Base-by-base conservation (phyloP, 257 asterid species). In the Petunia secreta region DNA sequence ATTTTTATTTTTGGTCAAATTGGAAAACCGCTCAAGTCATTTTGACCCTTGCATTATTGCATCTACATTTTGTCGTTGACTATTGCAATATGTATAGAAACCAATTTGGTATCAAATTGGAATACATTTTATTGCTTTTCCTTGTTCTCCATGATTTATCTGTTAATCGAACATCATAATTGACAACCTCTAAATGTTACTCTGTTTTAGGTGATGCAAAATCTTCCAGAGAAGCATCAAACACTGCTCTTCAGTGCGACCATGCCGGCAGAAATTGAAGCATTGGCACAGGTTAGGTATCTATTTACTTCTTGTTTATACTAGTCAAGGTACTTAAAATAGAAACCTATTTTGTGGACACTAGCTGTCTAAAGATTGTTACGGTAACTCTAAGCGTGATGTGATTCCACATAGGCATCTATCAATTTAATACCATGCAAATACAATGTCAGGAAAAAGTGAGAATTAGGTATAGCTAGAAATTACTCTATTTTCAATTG, bases 201-300 rank as follows among this genome's bases (percentile, higher is more conserved):
- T 80, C 67, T 76, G 57, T 57, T 86, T 55, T 85, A 92, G 97
- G 94, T 93, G 85, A 94, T 94, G 98, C 94, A 81, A 79, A 94
- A 85, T 86, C 95, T 92, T 87, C 95, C 97, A 9, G 64, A 79
- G 77, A 94, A 90, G 84, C 98, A 92, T 85, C 97, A 94, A 81
- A 94, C 97, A 41, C 77, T 94, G 88, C 81, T 94, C 85, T 94
- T 94, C 79, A 92, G 97, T 87, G 98, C 98, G 36, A 94, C 98
- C 78, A 94, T 94, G 98, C 98, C 98, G 1, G 90, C 89, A 79
- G 97, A 94, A 89, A 94, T 94, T 85, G 97, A 94, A 88, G 90
- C 87, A 80, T 87, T 94, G 75, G 89, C 98, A 50, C 97, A 92
- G 94, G 97, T 91, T 81, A 83, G 80, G 79, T 68, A 62, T 79